phyloP scores from a whole-genome alignment of 805 yeast species.

The Isabelozyma gotoi region DNA sequence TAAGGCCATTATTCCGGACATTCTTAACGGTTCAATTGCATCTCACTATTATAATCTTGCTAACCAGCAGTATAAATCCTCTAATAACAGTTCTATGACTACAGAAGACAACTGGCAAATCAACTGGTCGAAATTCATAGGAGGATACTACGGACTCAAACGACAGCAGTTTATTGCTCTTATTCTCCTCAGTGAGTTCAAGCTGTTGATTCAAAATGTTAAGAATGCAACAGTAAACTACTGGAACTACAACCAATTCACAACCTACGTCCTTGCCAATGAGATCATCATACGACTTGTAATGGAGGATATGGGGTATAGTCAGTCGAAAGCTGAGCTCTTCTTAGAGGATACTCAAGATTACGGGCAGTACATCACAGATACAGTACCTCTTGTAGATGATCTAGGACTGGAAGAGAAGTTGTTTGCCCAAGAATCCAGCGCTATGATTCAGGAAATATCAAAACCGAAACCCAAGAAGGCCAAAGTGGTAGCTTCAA shows the following conservation, averaged over 20 bases:
- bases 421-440: slow-evolving; percentile 7
- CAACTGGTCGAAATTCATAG: slow-evolving; percentile 45
- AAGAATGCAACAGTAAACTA: slow-evolving; percentile 50
- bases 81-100: slow-evolving; percentile 46
- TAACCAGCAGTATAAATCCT: slow-evolving; percentile 31
- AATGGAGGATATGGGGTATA: slow-evolving; percentile 41
- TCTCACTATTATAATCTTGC: slow-evolving; percentile 57
- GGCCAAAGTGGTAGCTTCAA: background rate
- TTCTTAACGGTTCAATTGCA: slow-evolving; percentile 43
- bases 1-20: slow-evolving; percentile 29
- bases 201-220: slow-evolving; percentile 5
- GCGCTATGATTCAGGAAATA: slow-evolving; percentile 8
- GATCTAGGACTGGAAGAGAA: slow-evolving; percentile 20
- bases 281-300: slow-evolving; percentile 56
- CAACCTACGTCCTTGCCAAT: slow-evolving; percentile 60
- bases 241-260: slow-evolving; percentile 61
- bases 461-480: background rate
- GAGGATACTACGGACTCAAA: slow-evolving; percentile 62
- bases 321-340: slow-evolving; percentile 45
- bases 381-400: slow-evolving; percentile 25
- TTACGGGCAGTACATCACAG: slow-evolving; percentile 43
- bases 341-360: slow-evolving; percentile 48
- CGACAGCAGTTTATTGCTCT: slow-evolving; percentile 54
- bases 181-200: slow-evolving; percentile 33
- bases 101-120: slow-evolving; percentile 46